phyloP scores from a whole-genome alignment of 2,329 filamentous ascomycete genomes.

The Sporothrix inflata region DNA sequence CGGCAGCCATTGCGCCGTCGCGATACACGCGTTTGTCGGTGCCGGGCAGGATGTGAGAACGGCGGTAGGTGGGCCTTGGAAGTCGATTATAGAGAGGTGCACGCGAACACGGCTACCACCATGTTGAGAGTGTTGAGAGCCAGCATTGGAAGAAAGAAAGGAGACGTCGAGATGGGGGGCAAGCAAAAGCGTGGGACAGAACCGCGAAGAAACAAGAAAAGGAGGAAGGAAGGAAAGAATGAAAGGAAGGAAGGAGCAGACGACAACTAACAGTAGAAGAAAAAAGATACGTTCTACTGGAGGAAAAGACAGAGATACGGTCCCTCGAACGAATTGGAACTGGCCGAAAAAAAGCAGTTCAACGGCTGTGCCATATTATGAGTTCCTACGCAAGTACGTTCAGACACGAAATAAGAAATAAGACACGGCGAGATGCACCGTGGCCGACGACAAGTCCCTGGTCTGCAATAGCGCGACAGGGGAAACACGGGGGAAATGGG shows the following conservation, averaged over 20 bases:
- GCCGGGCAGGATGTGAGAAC: not conserved
- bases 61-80: not conserved
- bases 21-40: not conserved
- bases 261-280: not conserved
- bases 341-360: not conserved
- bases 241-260: not conserved
- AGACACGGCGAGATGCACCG: constrained; percentile 4
- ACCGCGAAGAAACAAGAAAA: not conserved
- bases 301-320: not conserved
- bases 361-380: too few species aligned
- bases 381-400: not conserved
- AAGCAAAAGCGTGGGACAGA: not conserved
- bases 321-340: not conserved
- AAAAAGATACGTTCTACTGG: not conserved
- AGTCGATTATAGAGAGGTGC: not conserved
- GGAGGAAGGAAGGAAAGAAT: not conserved
- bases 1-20: not conserved
- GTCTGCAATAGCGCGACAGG: not conserved
- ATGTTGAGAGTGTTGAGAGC: not conserved
- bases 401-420: not conserved
- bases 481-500: constrained; percentile 21
- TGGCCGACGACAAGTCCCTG: not conserved
- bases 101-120: not conserved
- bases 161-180: not conserved
- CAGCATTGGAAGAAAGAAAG: not conserved